A percentile compares a stretch with the other conserved stretches of the same genome.
phyloP scores from a whole-genome alignment of 805 yeast genomes.

The Nakazawaea wyomingensis region DNA sequence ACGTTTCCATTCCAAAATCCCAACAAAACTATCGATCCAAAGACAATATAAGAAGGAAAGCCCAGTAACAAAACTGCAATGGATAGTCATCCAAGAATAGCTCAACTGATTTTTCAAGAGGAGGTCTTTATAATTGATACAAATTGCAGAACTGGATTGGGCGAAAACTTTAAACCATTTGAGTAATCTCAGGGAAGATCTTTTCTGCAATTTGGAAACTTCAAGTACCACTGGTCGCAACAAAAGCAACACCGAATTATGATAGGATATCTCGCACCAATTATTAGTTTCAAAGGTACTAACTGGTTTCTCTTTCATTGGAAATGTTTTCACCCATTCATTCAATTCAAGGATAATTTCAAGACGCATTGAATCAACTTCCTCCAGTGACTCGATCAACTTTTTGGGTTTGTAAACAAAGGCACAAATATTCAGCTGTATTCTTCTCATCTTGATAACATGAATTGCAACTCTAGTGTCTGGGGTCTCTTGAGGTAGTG shows the following conservation, averaged over 20 bases:
- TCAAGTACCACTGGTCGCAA: constrained; percentile 27
- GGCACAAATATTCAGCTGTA: constrained; percentile 28
- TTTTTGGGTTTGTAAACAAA: constrained; percentile 27
- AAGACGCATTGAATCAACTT: constrained; percentile 23
- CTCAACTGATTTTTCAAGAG: constrained; percentile 21
- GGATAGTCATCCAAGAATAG: constrained; percentile 28
- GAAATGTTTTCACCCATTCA: constrained; percentile 28
- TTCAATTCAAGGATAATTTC: constrained; percentile 27
- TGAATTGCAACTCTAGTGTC: constrained; percentile 24
- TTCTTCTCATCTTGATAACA: constrained; percentile 26
- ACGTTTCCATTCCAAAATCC: constrained; percentile 22
- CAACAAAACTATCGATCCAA: constrained; percentile 24
- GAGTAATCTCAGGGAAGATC: constrained; percentile 17
- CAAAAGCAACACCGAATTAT: constrained; percentile 27
- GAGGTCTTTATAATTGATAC: constrained; percentile 24
- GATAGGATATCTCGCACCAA: constrained; percentile 30
- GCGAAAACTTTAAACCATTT: constrained; percentile 30
- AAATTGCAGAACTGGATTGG: constrained; percentile 25
- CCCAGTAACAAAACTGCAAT: constrained; percentile 27
- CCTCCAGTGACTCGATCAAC: constrained; percentile 18
- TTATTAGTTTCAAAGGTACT: constrained; percentile 27
- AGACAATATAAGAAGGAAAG: constrained; percentile 27
- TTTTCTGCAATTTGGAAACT: constrained; percentile 15
- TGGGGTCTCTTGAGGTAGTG: constrained; percentile 19
- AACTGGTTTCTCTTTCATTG: constrained; percentile 20